These are phyloP conservation scores for Nannochloropsis salina DNA, from an alignment of 108 stramenopile genomes.

Conservation along the genomic window DNA sequence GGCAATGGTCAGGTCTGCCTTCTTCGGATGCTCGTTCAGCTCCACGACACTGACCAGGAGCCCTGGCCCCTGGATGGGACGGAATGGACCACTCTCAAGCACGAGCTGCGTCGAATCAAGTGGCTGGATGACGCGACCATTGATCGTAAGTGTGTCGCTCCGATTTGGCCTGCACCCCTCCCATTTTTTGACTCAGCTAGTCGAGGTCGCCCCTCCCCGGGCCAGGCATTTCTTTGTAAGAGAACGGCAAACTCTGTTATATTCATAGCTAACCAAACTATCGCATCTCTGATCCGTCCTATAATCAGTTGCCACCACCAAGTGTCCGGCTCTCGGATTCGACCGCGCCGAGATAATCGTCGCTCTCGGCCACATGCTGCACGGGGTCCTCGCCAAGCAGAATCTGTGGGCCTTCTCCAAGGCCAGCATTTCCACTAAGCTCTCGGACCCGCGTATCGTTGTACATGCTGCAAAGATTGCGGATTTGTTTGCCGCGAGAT, in stretches of 20 bases:
- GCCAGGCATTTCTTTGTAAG: too few species aligned
- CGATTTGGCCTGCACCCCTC: not conserved
- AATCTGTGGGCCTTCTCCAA: slow-evolving; percentile 73
- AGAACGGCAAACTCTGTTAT: not conserved
- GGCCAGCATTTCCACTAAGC: slow-evolving; percentile 65
- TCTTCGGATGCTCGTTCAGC: slow-evolving; percentile 70
- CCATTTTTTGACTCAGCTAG: slow-evolving; percentile 4
- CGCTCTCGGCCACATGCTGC: slow-evolving; percentile 74
- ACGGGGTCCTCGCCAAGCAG: slow-evolving; percentile 75
- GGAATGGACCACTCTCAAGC: not conserved
- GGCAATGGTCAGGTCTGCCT: slow-evolving; percentile 83
- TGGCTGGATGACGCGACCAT: slow-evolving; percentile 41
- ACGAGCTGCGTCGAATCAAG: slow-evolving; percentile 29
- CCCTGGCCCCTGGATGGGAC: not conserved
- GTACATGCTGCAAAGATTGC: slow-evolving; percentile 71
- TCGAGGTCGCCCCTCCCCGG: too few species aligned
- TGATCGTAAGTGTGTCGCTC: slow-evolving; percentile 32
- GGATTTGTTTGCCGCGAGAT: slow-evolving; percentile 76
- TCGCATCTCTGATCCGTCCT: not conserved
- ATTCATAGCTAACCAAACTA: not conserved
- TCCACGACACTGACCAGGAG: slow-evolving; percentile 36
- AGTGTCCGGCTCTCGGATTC: slow-evolving; percentile 60
- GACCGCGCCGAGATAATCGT: slow-evolving; percentile 78
- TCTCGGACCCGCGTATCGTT: slow-evolving; percentile 58
- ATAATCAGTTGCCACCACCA: not conserved